A percentile compares a stretch with the other conserved stretches of the same genome.
These are phyloP conservation scores for Synchytrium microbalum DNA, from an alignment of 371 early-diverging fungal species.

Conservation along the genomic window DNA sequence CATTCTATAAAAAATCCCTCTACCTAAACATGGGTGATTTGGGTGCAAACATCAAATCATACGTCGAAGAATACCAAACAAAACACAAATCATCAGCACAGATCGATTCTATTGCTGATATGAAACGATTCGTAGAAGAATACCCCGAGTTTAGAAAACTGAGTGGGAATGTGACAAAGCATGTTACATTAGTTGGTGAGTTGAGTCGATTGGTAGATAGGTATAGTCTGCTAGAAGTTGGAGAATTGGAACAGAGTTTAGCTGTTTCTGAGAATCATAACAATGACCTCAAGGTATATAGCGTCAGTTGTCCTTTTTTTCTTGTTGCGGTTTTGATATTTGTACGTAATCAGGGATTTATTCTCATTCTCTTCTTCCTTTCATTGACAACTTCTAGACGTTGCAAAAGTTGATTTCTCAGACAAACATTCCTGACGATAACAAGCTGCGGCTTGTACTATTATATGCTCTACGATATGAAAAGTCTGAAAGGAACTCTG, in stretches of 20 bases:
- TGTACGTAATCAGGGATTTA: neutral
- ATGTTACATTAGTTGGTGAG: constrained; percentile 91
- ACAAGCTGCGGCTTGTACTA: constrained; percentile 70
- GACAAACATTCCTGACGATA: constrained; percentile 56
- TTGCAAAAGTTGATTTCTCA: constrained; percentile 61
- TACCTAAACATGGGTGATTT: constrained; percentile 89
- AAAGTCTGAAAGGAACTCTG: constrained; percentile 60
- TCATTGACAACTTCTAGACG: constrained; percentile 7
- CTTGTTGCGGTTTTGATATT: neutral
- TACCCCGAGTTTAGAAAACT: constrained; percentile 94
- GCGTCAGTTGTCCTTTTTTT: neutral
- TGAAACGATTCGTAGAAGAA: constrained; percentile 96
- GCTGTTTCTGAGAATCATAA: constrained; percentile 81
- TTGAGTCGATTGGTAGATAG: constrained; percentile 71
- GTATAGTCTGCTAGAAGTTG: constrained; percentile 68
- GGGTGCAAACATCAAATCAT: constrained; percentile 84
- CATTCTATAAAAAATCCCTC: constrained; percentile 83
- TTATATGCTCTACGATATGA: constrained; percentile 89
- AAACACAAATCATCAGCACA: constrained; percentile 81
- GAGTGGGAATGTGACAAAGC: constrained; percentile 92
- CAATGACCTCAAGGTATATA: constrained; percentile 63
- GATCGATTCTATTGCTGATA: constrained; percentile 89
- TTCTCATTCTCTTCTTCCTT: too few species aligned
- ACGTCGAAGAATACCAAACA: constrained; percentile 86
- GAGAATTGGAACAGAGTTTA: constrained; percentile 89